A percentile compares a stretch with the other conserved stretches of the same genome.
These are phyloP conservation scores for Fragaria vesca DNA, from an alignment of 306 rosid genomes.

Conservation along the genomic window DNA sequence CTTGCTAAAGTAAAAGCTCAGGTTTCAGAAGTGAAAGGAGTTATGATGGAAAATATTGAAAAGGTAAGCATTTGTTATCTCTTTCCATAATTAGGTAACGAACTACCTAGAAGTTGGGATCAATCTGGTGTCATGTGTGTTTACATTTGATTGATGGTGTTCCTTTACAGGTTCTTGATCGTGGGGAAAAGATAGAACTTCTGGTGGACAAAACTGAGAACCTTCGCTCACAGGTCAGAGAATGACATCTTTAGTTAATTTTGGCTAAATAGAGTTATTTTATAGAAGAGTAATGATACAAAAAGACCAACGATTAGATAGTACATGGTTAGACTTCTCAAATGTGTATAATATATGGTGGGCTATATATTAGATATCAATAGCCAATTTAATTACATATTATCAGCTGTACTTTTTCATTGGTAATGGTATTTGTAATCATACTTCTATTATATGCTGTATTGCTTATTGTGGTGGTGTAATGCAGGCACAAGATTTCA, in stretches of 20 bases:
- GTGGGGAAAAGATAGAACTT: conserved; percentile 91
- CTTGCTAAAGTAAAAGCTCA: conserved; percentile 91
- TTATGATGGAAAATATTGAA: conserved; percentile 95
- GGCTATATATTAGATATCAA: background rate
- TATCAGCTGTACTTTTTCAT: background rate
- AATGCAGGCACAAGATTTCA: conserved; percentile 85
- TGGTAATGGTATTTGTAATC: background rate
- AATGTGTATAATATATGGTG: background rate
- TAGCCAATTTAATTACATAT: background rate
- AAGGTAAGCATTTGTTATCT: conserved; percentile 43
- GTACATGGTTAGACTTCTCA: background rate
- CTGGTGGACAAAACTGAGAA: conserved; percentile 91
- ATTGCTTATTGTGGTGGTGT: conserved; percentile 6
- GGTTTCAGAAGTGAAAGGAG: conserved; percentile 91
- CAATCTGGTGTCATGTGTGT: conserved; percentile 14
- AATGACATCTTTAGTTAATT: background rate
- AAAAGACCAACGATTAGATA: background rate
- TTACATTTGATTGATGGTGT: conserved; percentile 24
- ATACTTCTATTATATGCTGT: background rate
- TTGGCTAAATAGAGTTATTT: background rate
- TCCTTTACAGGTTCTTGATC: conserved; percentile 74
- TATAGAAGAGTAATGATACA: background rate
- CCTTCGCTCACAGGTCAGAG: conserved; percentile 78
- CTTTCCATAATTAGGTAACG: background rate
- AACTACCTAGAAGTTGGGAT: background rate